phyloP scores from a whole-genome alignment of 495 filamentous ascomycete species.

The Penicillium tannophilum region DNA sequence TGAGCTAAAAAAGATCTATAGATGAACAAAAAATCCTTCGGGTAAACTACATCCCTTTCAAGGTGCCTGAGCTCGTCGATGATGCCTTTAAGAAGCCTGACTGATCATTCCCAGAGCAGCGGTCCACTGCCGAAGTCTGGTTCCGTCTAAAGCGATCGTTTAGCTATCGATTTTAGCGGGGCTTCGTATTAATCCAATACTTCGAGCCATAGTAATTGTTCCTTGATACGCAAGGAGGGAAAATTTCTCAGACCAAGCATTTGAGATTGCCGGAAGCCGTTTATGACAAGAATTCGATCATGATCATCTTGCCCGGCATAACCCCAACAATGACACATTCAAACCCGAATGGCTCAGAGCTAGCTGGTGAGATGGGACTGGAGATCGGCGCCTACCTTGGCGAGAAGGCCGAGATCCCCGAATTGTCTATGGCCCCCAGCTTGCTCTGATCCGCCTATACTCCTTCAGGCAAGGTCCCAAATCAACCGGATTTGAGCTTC shows the following conservation, averaged over 20 bases:
- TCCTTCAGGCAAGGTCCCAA: background rate
- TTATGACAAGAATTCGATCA: background rate
- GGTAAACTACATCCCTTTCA: background rate
- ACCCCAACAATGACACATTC: background rate
- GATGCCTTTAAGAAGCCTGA: background rate
- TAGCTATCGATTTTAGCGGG: conserved; percentile 4
- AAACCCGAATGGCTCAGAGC: background rate
- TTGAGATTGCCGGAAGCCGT: background rate
- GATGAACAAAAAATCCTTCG: background rate
- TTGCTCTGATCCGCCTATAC: conserved; percentile 1
- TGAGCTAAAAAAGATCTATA: background rate
- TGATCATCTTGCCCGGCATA: background rate
- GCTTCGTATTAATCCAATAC: background rate
- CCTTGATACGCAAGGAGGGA: background rate
- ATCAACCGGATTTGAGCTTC: background rate
- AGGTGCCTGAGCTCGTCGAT: background rate
- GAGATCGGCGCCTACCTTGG: background rate
- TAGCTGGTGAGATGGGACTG: background rate
- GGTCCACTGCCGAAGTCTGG: conserved; percentile 5
- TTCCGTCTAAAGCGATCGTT: conserved; percentile 14
- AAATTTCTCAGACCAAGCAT: background rate
- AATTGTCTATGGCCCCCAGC: background rate
- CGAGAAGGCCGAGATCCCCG: background rate
- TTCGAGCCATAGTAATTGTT: background rate
- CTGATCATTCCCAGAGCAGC: conserved; percentile 1